Conservation (phyloP, 2,329 filamentous ascomycete species). For the Dothidotthia symphoricarpi region DNA sequence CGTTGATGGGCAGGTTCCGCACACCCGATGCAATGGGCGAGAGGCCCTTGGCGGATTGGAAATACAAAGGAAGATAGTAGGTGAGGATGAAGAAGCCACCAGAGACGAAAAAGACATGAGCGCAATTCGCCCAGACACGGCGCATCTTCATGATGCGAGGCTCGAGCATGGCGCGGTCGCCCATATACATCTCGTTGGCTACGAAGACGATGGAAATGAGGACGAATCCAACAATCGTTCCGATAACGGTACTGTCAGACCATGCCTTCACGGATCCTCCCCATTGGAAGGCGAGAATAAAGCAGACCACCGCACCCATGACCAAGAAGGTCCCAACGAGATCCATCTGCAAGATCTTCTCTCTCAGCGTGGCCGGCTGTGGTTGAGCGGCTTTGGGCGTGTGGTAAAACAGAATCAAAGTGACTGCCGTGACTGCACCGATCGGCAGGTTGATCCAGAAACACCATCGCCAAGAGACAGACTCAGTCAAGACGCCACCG, state of each 20-base stretch:
- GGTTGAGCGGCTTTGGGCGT: too few species aligned
- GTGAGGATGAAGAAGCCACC: constrained; percentile 30
- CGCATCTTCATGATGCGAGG: constrained; percentile 20
- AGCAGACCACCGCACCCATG: constrained; percentile 22
- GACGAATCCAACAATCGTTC: constrained; percentile 50
- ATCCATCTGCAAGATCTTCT: constrained; percentile 27
- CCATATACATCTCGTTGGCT: constrained; percentile 27
- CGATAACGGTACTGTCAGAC: constrained; percentile 40
- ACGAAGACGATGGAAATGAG: constrained; percentile 47
- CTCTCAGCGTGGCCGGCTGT: not conserved
- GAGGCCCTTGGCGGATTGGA: constrained; percentile 27
- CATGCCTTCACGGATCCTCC: constrained; percentile 46
- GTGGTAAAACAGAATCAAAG: constrained; percentile 23
- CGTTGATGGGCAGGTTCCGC: constrained; percentile 20
- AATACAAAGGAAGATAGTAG: constrained; percentile 31
- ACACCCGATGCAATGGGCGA: constrained; percentile 29
- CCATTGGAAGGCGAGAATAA: constrained; percentile 32
- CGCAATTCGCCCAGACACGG: constrained; percentile 14
- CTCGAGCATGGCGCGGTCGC: constrained; percentile 29
- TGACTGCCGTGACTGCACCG: constrained; percentile 38
- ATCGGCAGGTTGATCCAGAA: constrained; percentile 44
- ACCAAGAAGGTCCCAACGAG: constrained; percentile 22
- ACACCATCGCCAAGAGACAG: constrained; percentile 43
- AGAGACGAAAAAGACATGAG: constrained; percentile 26
- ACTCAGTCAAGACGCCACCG: constrained; percentile 45